These are phyloP conservation scores for Pseudocercospora crystallina DNA, from an alignment of 2,329 filamentous ascomycete genomes.

Conservation along the genomic window DNA sequence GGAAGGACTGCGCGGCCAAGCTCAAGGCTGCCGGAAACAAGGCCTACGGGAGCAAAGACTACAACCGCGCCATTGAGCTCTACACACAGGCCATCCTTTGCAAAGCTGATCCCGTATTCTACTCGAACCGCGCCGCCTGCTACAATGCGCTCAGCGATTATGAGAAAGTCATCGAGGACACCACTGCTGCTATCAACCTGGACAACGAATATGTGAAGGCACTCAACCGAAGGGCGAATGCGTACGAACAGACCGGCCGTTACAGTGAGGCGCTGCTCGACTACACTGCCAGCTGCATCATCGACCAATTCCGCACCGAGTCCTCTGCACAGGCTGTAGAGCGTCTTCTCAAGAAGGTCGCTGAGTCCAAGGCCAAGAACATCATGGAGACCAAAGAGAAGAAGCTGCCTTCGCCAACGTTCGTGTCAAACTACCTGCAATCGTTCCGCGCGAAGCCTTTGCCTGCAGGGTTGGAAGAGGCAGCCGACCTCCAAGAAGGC, in stretches of 20 bases:
- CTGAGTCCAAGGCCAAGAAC: constrained; percentile 86
- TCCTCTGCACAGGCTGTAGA: constrained; percentile 86
- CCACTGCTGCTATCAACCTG: constrained; percentile 88
- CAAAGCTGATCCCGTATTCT: constrained; percentile 97
- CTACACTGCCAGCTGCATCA: constrained; percentile 98
- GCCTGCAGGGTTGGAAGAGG: constrained; percentile 79
- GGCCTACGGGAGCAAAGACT: constrained; percentile 91
- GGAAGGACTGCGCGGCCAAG: constrained; percentile 83
- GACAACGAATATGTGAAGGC: constrained; percentile 97
- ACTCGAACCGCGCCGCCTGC: constrained; percentile 97
- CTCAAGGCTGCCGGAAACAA: constrained; percentile 96
- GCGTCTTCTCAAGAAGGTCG: constrained; percentile 91
- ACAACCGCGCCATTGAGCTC: constrained; percentile 87
- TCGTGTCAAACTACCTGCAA: constrained; percentile 97
- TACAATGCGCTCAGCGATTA: constrained; percentile 91
- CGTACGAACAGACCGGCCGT: constrained; percentile 88
- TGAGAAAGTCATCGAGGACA: constrained; percentile 96
- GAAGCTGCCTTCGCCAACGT: constrained; percentile 91
- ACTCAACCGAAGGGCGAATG: constrained; percentile 91
- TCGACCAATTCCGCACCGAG: constrained; percentile 94
- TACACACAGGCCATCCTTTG: constrained; percentile 96
- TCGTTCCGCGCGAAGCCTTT: constrained; percentile 86
- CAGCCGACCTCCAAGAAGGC: constrained; percentile 71
- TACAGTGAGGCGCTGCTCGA: constrained; percentile 94
- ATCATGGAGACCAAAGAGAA: constrained; percentile 79